Percentiles rank a stretch among this genome's conserved stretches.
Evolutionary conservation across 495 filamentous ascomycete species (phyloP).

Genomic region (Penicillium nucicola): DNA sequence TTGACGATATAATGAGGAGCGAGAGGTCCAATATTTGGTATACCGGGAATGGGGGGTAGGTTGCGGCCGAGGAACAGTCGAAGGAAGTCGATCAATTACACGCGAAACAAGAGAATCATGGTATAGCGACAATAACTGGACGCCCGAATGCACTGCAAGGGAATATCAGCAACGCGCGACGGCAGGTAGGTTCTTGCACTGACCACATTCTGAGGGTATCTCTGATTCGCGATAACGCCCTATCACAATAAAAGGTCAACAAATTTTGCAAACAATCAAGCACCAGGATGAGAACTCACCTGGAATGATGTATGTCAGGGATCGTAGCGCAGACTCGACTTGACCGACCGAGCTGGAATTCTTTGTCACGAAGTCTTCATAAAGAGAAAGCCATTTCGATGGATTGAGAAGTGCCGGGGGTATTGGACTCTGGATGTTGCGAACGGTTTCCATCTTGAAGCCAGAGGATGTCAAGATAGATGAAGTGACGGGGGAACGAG

Average conservation of each 20-base stretch:
- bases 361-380: slow-evolving; percentile 90
- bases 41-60: slow-evolving; percentile 83
- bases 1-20: slow-evolving; percentile 69
- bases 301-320: slow-evolving; percentile 92
- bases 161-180: background rate
- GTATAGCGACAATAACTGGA: slow-evolving; percentile 89
- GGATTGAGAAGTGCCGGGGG: slow-evolving; percentile 50
- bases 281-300: slow-evolving; percentile 42
- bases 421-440: slow-evolving; percentile 27
- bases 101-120: slow-evolving; percentile 85
- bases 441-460: slow-evolving; percentile 33
- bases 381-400: slow-evolving; percentile 73
- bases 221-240: slow-evolving; percentile 92
- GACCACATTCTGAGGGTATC: slow-evolving; percentile 83
- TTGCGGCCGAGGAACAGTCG: slow-evolving; percentile 39
- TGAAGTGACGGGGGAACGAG: slow-evolving; percentile 4
- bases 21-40: slow-evolving; percentile 81
- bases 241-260: too few species aligned
- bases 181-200: slow-evolving; percentile 14
- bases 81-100: slow-evolving; percentile 51
- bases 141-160: slow-evolving; percentile 67
- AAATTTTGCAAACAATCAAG: background rate
- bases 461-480: slow-evolving; percentile 2
- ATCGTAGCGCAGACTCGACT: slow-evolving; percentile 88
- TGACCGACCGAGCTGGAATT: slow-evolving; percentile 88